Conservation (phyloP, 495 filamentous ascomycete species). For the Penicillium steckii region DNA sequence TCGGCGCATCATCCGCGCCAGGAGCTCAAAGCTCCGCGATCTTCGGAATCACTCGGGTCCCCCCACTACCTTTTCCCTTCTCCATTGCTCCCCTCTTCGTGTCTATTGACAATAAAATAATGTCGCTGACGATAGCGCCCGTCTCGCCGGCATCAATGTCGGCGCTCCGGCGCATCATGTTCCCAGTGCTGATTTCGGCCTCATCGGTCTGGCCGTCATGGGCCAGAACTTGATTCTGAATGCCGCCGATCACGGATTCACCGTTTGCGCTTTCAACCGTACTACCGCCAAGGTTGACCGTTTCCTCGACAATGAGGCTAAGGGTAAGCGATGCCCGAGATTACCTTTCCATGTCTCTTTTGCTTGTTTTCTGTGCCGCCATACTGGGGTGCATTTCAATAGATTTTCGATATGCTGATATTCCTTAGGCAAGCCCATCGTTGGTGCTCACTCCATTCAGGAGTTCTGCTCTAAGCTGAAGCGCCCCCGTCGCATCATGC, state of each 20-base stretch:
- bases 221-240: conserved; percentile 98
- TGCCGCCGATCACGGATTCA: conserved; percentile 94
- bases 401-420: conserved; percentile 14
- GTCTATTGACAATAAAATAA: conserved; percentile 43
- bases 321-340: conserved; percentile 53
- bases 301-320: conserved; percentile 91
- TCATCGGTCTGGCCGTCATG: conserved; percentile 99
- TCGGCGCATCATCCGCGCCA: conserved; percentile 4
- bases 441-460: conserved; percentile 90
- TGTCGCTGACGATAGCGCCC: conserved; percentile 73
- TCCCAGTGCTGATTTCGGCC: conserved; percentile 84
- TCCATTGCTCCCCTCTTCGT: conserved; percentile 16
- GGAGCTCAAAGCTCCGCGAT: background rate
- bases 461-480: conserved; percentile 96
- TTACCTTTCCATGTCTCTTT: background rate
- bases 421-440: conserved; percentile 76
- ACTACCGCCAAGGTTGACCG: conserved; percentile 96
- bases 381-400: too few relatives aligned
- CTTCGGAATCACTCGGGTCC: conserved; percentile 12
- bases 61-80: background rate
- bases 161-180: conserved; percentile 57
- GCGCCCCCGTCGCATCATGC: conserved; percentile 92
- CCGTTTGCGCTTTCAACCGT: conserved; percentile 95
- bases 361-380: background rate
- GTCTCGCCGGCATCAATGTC: conserved; percentile 81